Evolutionary conservation across 169 alveolate species (phyloP), one percentile per base, ranked within the genome.

Genomic region (Cryptosporidium andersoni): DNA sequence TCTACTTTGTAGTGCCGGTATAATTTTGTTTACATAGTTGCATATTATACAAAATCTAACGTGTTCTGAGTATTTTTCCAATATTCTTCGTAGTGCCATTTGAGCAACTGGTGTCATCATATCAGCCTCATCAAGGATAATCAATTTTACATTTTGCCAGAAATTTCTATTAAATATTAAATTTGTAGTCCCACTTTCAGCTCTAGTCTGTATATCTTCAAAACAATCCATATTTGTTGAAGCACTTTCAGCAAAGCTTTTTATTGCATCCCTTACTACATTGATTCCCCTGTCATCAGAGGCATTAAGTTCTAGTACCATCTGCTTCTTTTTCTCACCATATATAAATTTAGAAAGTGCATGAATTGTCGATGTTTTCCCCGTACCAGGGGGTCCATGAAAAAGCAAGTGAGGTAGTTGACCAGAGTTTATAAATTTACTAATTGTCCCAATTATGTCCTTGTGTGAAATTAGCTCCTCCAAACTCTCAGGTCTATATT

Each of bases 201-300:
- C 81, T 37, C 55, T 82, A 48, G 64, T 47, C 36, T 80, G 64
- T 42, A 42, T 56, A 42, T 42, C 49, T 49, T 52, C 62, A 47
- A 66, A 62, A 25, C 25, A 25, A 64, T 82, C 80, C 39, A 66
- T 60, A 58, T 80, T 68, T 42, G 68, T 91, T 81, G 63, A 80
- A 52, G 82, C 92, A 80, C 90, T 93, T 88, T 94, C 96, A 5
- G 97, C 95, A 90, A 97, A 96, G 7, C 97, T 92, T 89, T 97
- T 97, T 56, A 97, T 96, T 85, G 95, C 93, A 80, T 96, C 99
- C 65, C 99, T 92, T n/a, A 98, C 99, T 14, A 96, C 97, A 74
- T 94, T 94, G 67, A 98, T 98, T 39, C 99, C 99, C 88, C 99
- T 93, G 66, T 97, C 99, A 89, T 98, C 99, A 47, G 99, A 96